phyloP scores from a whole-genome alignment of 2,329 filamentous ascomycete genomes.

The Lithohypha guttulata region DNA sequence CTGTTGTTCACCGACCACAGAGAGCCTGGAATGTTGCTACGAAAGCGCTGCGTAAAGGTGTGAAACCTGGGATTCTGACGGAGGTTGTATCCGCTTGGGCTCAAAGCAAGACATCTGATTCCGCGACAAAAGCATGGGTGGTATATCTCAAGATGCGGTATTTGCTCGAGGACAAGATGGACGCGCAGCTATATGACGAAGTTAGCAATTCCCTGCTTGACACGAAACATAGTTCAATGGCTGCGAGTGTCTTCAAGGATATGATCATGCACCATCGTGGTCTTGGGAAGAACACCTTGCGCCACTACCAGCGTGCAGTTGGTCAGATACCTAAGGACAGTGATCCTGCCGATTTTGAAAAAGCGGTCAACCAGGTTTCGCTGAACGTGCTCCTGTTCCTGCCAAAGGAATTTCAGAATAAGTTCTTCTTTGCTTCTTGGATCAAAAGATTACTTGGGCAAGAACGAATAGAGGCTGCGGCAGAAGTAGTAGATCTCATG shows the following conservation, averaged over 20 bases:
- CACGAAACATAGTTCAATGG: conserved; percentile 53
- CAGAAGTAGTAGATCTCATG: conserved; percentile 66
- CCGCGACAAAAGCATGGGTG: conserved; percentile 53
- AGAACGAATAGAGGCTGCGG: conserved; percentile 59
- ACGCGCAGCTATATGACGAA: conserved; percentile 64
- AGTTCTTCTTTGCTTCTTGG: conserved; percentile 82
- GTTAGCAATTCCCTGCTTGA: conserved; percentile 61
- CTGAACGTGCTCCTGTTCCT: conserved; percentile 41
- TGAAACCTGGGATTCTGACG: conserved; percentile 34
- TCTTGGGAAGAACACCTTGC: conserved; percentile 33
- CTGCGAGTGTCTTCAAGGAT: conserved; percentile 69
- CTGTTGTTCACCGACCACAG: conserved; percentile 36
- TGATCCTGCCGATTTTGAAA: conserved; percentile 25
- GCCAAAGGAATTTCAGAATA: conserved; percentile 50
- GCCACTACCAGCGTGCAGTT: conserved; percentile 32
- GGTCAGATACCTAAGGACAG: conserved; percentile 3
- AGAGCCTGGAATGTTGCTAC: conserved; percentile 40
- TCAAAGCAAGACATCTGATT: conserved; percentile 37
- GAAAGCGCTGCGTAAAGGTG: conserved; percentile 25
- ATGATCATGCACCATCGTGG: conserved; percentile 63
- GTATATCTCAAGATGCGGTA: conserved; percentile 55
- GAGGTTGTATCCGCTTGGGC: conserved; percentile 61
- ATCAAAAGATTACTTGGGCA: conserved; percentile 70
- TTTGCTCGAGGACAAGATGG: conserved; percentile 50
- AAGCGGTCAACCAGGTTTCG: conserved; percentile 38